Conservation (phyloP, 306 rosid species). For the Medicago ruthenica region DNA sequence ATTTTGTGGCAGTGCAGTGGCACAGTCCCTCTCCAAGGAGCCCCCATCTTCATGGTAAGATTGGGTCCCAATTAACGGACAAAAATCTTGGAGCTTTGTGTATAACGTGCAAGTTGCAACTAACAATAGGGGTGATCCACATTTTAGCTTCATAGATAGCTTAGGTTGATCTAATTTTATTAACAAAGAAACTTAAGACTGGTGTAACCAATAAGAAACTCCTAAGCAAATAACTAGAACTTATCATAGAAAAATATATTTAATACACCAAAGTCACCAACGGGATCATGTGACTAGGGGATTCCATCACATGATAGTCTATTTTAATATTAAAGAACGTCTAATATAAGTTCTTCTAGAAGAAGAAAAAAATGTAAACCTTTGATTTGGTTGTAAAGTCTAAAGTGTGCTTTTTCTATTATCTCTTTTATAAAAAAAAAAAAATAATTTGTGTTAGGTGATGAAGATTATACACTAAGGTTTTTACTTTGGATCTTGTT, state of each 20-base stretch:
- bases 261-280: not conserved
- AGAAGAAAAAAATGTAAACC: not conserved
- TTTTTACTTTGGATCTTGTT: too few relatives aligned
- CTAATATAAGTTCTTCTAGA: not conserved
- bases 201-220: not conserved
- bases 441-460: too few relatives aligned
- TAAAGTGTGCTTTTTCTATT: not conserved
- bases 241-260: not conserved
- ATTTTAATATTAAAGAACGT: too few relatives aligned
- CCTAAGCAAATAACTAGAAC: not conserved
- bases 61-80: constrained; percentile 47
- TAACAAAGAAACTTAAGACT: not conserved
- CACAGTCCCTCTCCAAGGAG: not conserved
- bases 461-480: too few relatives aligned
- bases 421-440: too few relatives aligned
- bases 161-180: not conserved
- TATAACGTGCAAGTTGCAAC: constrained; percentile 6
- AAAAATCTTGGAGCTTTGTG: constrained; percentile 27
- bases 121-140: constrained; percentile 16
- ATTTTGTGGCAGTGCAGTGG: not conserved
- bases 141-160: constrained; percentile 12
- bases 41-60: not conserved
- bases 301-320: not conserved
- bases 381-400: not conserved
- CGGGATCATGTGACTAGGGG: not conserved